phyloP scores from a whole-genome alignment of 163 green algal species.

The Prototheca cutis region DNA sequence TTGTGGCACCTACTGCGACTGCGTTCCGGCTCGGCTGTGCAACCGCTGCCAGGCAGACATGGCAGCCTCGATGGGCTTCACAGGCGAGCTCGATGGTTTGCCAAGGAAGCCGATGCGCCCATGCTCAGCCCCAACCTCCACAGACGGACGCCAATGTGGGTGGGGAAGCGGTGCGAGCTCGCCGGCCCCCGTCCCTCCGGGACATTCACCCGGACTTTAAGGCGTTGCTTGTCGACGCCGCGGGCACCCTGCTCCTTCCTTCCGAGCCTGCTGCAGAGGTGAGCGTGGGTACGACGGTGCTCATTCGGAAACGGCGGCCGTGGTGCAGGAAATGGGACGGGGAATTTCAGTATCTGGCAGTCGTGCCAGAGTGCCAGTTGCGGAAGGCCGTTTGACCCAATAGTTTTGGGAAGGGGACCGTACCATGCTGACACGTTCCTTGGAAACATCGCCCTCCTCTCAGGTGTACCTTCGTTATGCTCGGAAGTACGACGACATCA shows the following conservation, averaged over 20 bases:
- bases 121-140: too few relatives aligned
- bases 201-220: not conserved
- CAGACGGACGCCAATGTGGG: too few relatives aligned
- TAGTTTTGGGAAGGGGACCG: too few relatives aligned
- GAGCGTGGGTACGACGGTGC: too few relatives aligned
- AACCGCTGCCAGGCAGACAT: too few relatives aligned
- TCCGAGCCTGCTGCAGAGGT: slow-evolving; percentile 44
- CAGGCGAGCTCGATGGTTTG: too few relatives aligned
- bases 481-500: slow-evolving; percentile 24
- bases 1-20: too few relatives aligned
- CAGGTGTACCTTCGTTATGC: slow-evolving; percentile 53
- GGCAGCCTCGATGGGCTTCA: too few relatives aligned
- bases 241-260: slow-evolving; percentile 51
- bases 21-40: too few relatives aligned
- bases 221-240: slow-evolving; percentile 49
- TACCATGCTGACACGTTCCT: not conserved
- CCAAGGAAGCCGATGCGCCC: too few relatives aligned
- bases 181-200: too few relatives aligned
- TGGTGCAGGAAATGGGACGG: not conserved
- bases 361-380: not conserved
- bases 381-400: slow-evolving; percentile 3
- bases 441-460: not conserved
- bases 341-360: not conserved
- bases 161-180: too few relatives aligned
- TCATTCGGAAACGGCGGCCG: slow-evolving; percentile 1